Evolutionary conservation across 2,329 filamentous ascomycete species (phyloP).

Genomic region (Boeremia exigua): DNA sequence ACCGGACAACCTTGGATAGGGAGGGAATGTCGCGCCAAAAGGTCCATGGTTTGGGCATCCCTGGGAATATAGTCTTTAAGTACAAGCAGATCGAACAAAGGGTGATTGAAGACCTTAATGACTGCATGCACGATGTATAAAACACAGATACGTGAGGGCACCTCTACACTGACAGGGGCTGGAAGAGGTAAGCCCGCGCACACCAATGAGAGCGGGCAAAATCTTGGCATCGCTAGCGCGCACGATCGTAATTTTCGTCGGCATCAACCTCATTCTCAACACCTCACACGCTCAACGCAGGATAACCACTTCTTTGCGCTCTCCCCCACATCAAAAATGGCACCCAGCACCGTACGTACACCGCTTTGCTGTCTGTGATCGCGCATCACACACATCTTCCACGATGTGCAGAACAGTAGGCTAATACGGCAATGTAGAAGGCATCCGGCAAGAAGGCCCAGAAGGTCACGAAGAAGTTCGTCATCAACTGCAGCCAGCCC

Average conservation of each 20-base stretch:
- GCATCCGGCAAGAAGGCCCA: constrained; percentile 58
- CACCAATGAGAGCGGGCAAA: constrained; percentile 5
- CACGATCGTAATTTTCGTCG: constrained; percentile 28
- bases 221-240: constrained; percentile 25
- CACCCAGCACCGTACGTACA: constrained; percentile 88
- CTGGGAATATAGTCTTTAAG: too few relatives aligned
- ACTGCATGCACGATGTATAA: too few relatives aligned
- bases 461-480: constrained; percentile 94
- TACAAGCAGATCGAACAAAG: too few relatives aligned
- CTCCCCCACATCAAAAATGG: constrained; percentile 71
- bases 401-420: constrained; percentile 78
- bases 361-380: constrained; percentile 89
- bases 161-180: too few relatives aligned
- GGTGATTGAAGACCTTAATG: too few relatives aligned
- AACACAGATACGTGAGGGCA: too few relatives aligned
- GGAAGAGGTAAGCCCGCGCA: too few relatives aligned
- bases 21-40: background rate
- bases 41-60: too few relatives aligned
- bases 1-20: background rate
- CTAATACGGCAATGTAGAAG: constrained; percentile 76
- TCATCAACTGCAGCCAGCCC: constrained; percentile 99
- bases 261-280: constrained; percentile 8
- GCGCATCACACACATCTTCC: constrained; percentile 25
- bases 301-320: constrained; percentile 89
- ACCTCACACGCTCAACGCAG: constrained; percentile 65